Base-by-base conservation (phyloP, 2,329 filamentous ascomycete genomes). In the Colletotrichum abscissum region DNA sequence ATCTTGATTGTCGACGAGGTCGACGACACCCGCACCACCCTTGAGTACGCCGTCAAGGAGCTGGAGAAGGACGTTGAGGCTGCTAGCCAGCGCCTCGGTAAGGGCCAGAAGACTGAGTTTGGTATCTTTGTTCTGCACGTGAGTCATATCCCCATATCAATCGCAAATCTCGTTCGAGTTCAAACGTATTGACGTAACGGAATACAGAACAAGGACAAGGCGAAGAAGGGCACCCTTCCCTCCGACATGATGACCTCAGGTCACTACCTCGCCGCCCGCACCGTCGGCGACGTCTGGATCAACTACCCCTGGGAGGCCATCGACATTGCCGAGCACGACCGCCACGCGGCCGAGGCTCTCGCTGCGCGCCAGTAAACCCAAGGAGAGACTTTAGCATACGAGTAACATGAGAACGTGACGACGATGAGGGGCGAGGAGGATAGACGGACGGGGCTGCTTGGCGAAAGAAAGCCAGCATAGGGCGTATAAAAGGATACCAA, bases 251-350 rank as follows among this genome's bases (percentile, higher is more conserved):
- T 96, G 76, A 85, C 88, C 54, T 85, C 91, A 68, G 89, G 90
- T 70, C 89, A 93, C 78, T 99, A 99, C 85, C 84, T 93, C 77
- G 97, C 97, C 26, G 95, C 97, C 26, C 88, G 93, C 80, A 98
- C 96, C 6, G 94, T 97, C 38, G 90, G 90, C n/a, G 96, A 99
- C 84, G 92, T 95, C 76, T 99, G 97, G 97, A 98, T 98, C 82
- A 97, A 95, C 89, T 99, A 99, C 85, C 97, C 97, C 19, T 99
- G 97, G 97, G 97, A 98, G 87, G 97, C 97, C 56, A 93, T 85
- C 42, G 94, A 98, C 81, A 98, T 98, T 80, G 95, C 97, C 33
- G 94, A 95, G 88, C 96, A 98, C 82, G 96, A 98, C 84, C 84
- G 86, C 73, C 82, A 92, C 71, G 93, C 95, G 22, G 85, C 85